Evolutionary conservation across 2,329 filamentous ascomycete species (phyloP).

Genomic region (Xylariaceae sp.): DNA sequence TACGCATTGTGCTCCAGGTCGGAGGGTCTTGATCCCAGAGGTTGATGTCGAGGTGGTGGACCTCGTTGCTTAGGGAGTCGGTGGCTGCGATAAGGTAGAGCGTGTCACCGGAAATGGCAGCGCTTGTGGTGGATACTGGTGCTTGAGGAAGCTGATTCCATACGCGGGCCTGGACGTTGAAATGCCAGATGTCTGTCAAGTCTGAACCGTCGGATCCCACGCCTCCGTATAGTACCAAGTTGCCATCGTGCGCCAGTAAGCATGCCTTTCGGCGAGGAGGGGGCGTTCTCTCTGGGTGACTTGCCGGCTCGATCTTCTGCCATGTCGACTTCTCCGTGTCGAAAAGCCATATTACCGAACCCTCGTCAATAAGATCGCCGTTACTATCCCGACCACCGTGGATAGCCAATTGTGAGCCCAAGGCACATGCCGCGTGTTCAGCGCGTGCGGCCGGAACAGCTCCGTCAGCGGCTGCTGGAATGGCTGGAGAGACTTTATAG

Average conservation of each 20-base stretch:
- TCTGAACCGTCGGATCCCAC: conserved; percentile 24
- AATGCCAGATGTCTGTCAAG: conserved; percentile 46
- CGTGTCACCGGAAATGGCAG: conserved; percentile 41
- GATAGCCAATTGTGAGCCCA: conserved; percentile 31
- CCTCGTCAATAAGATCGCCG: conserved; percentile 30
- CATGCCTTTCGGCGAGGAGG: conserved; percentile 30
- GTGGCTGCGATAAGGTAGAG: conserved; percentile 44
- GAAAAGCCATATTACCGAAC: conserved; percentile 36
- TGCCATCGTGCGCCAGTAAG: conserved; percentile 39
- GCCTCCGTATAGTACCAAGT: conserved; percentile 50
- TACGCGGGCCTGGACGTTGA: conserved; percentile 43
- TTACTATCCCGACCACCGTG: conserved; percentile 34
- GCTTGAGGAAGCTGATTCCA: conserved; percentile 49
- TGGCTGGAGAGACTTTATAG: conserved; percentile 33
- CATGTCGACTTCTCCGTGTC: conserved; percentile 35
- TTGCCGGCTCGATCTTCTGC: conserved; percentile 29
- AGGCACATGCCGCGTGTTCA: conserved; percentile 35
- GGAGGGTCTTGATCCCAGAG: conserved; percentile 28
- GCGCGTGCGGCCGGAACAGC: conserved; percentile 32
- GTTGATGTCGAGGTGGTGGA: conserved; percentile 35
- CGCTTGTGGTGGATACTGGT: conserved; percentile 34
- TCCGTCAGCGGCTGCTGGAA: conserved; percentile 25
- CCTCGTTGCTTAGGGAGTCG: conserved; percentile 31
- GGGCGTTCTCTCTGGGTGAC: conserved; percentile 30
- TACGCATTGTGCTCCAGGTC: conserved; percentile 37